A percentile compares a stretch with the other conserved stretches of the same genome.
phyloP scores from a whole-genome alignment of 345 rosid species.

The Acer negundo region DNA sequence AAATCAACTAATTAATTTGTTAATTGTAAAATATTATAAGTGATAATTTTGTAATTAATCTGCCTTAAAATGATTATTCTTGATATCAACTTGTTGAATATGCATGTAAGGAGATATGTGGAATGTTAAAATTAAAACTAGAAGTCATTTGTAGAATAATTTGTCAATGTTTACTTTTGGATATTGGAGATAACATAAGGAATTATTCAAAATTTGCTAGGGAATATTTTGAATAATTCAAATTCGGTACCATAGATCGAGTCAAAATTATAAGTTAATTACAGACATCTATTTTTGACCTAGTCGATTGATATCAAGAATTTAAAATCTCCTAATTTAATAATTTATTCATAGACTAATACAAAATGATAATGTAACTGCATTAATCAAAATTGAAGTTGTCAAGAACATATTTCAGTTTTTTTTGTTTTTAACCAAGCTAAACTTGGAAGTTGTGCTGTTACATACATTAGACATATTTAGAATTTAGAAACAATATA shows the following conservation, averaged over 20 bases:
- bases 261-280: neutral
- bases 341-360: neutral
- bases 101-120: neutral
- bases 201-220: neutral
- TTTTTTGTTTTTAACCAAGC: neutral
- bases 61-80: too few species aligned
- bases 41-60: neutral
- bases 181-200: too few species aligned
- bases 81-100: too few species aligned
- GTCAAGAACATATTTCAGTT: neutral
- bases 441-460: constrained; percentile 6
- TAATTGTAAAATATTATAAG: too few species aligned
- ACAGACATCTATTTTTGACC: neutral
- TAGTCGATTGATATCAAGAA: neutral
- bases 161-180: neutral
- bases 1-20: neutral
- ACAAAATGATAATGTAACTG: too few species aligned
- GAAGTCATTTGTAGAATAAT: neutral
- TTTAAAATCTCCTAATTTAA: neutral
- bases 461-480: neutral
- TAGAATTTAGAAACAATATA: constrained; percentile 12
- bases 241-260: neutral
- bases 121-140: neutral
- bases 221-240: neutral
- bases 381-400: neutral